phyloP scores from a whole-genome alignment of 352 stramenopile genomes.

The Blastocystis sp. region DNA sequence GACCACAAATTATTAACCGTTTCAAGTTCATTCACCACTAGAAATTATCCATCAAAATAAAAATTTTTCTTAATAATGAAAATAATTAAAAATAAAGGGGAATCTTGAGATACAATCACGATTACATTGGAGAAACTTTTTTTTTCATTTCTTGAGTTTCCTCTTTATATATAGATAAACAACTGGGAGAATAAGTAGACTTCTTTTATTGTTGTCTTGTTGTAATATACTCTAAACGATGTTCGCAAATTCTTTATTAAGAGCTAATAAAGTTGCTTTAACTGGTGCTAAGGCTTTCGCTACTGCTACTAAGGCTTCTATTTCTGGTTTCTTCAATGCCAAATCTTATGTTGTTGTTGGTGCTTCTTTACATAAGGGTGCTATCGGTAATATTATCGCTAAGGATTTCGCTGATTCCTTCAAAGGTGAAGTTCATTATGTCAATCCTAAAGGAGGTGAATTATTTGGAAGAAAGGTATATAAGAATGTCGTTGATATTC shows the following conservation, averaged over 20 bases:
- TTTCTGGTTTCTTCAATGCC: slow-evolving; percentile 34
- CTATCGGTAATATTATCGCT: slow-evolving; percentile 28
- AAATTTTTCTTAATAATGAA: too few relatives aligned
- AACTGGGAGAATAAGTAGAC: slow-evolving; percentile 1
- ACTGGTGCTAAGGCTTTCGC: neutral
- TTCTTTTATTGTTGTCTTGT: neutral
- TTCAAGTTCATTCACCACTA: too few relatives aligned
- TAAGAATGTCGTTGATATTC: slow-evolving; percentile 24
- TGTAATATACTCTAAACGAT: neutral
- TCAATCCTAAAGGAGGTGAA: slow-evolving; percentile 35
- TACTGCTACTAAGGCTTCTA: slow-evolving; percentile 8
- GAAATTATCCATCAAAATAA: too few relatives aligned
- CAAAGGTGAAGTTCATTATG: slow-evolving; percentile 31
- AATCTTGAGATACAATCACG: too few relatives aligned
- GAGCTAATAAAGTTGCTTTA: too few relatives aligned
- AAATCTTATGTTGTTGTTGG: slow-evolving; percentile 29
- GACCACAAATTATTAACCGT: too few relatives aligned
- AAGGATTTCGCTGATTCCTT: slow-evolving; percentile 23
- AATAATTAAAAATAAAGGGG: too few relatives aligned
- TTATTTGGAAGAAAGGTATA: slow-evolving; percentile 18
- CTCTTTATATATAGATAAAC: too few relatives aligned
- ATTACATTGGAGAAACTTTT: neutral
- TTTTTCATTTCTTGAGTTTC: neutral
- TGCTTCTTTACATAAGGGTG: slow-evolving; percentile 8
- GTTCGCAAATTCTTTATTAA: too few relatives aligned